Base-by-base conservation (phyloP, 2,329 filamentous ascomycete genomes). In the Penicillium sp. region DNA sequence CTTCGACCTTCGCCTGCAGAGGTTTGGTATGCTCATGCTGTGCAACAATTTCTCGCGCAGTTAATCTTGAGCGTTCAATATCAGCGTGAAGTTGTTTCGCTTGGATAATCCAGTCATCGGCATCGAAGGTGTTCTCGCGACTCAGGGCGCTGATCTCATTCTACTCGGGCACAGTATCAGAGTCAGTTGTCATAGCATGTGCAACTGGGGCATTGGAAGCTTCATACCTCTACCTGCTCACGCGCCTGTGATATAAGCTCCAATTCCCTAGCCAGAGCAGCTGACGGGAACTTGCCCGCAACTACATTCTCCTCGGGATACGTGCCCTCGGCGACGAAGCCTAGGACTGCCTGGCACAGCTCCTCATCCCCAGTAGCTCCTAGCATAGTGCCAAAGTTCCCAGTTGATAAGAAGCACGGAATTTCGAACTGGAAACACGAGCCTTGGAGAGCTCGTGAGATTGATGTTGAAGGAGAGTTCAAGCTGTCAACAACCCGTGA, bases 61-160 rank as follows among this genome's bases (percentile, higher is more conserved):
- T 86, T 14, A 84, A 81, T 65, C 90, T 87, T 23, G 91, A 93
- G 43, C 84, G 83, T 65, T 90, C 84, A 61, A 97, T 93, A 68
- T 97, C 93, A 58, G 87, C 83, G 70, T 96, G 90, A 7, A 97
- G 82, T 48, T 87, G 84, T 72, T 90, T 90, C 44, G 92, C 91
- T 71, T 94, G 90, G 47, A 81, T 77, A 53, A 95, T 89, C 93
- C 93, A 97, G 47, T 86, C 83, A 67, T 91, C 88, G 47, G 96
- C 88, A 66, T 95, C 88, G 36, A 86, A 83, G 53, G 87, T 88
- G 16, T 86, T 88, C 61, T 91, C 85, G 67, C 85, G 83, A 72
- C 92, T 95, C 58, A 94, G 84, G 19, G 78, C 73, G 60, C 86
- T 87, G 55, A 97, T 88, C 64, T 95, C 86, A 56, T 81, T 75